Evolutionary conservation across 2,329 filamentous ascomycete genomes (phyloP).

Genomic region (Fusarium haematococcum): DNA sequence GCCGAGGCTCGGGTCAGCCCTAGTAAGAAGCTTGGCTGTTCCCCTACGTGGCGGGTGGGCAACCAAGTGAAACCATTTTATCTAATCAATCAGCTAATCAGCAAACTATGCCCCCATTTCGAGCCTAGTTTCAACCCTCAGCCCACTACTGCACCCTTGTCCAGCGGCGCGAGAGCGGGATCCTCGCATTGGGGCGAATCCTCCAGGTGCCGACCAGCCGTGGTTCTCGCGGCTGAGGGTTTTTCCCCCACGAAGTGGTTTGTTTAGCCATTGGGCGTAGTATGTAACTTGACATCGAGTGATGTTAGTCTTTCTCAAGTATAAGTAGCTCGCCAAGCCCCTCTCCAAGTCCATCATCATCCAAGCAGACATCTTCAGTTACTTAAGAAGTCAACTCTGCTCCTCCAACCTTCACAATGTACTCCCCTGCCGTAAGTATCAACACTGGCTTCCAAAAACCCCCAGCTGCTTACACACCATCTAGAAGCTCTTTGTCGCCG

Average conservation of each 20-base stretch:
- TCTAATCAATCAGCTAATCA: slow-evolving; percentile 1
- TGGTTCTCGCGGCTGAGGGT: neutral
- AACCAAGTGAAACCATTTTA: neutral
- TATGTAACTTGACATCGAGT: neutral
- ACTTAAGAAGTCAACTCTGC: neutral
- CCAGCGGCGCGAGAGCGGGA: neutral
- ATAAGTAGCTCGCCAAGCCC: neutral
- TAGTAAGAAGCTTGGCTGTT: neutral
- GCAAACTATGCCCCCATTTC: neutral
- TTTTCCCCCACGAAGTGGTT: neutral
- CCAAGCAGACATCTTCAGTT: neutral
- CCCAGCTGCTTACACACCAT: neutral
- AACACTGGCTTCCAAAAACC: too few relatives aligned
- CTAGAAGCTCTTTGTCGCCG: neutral
- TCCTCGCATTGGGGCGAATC: neutral
- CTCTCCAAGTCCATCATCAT: neutral
- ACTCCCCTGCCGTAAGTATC: neutral
- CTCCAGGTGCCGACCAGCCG: neutral
- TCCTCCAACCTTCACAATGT: neutral
- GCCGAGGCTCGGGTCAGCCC: neutral
- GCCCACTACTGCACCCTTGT: neutral
- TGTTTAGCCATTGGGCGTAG: neutral
- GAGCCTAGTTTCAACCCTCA: neutral
- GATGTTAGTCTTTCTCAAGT: neutral
- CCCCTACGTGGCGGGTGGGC: neutral